These are phyloP conservation scores for Quercus variabilis DNA, from an alignment of 306 rosid genomes.

Conservation along the genomic window DNA sequence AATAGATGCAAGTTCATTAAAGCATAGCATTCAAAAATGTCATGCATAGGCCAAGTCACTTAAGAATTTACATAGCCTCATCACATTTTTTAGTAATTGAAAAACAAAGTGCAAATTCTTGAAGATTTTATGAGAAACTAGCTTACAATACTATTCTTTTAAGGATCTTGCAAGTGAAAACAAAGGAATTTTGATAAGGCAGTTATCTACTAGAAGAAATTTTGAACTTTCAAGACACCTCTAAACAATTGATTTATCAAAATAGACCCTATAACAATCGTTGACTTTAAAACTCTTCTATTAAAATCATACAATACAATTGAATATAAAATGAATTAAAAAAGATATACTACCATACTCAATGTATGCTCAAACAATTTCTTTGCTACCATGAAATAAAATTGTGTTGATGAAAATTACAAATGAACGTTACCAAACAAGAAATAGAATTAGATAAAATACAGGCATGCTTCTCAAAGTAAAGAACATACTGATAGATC, in stretches of 20 bases:
- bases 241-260: neutral
- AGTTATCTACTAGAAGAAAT: neutral
- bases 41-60: neutral
- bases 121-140: neutral
- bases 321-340: no score
- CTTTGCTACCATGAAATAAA: neutral
- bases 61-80: neutral
- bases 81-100: neutral
- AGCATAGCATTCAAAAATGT: neutral
- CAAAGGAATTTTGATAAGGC: neutral
- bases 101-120: neutral
- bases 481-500: slow-evolving; percentile 73
- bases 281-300: neutral
- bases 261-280: neutral
- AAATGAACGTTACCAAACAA: neutral
- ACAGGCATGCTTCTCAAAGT: neutral
- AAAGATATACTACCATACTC: neutral
- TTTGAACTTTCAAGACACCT: neutral
- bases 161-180: neutral
- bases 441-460: neutral
- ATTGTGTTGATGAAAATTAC: neutral
- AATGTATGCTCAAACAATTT: neutral
- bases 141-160: neutral
- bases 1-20: neutral
- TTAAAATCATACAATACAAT: neutral